phyloP scores from a whole-genome alignment of 495 filamentous ascomycete species.

The Hypoxylon cercidicola region DNA sequence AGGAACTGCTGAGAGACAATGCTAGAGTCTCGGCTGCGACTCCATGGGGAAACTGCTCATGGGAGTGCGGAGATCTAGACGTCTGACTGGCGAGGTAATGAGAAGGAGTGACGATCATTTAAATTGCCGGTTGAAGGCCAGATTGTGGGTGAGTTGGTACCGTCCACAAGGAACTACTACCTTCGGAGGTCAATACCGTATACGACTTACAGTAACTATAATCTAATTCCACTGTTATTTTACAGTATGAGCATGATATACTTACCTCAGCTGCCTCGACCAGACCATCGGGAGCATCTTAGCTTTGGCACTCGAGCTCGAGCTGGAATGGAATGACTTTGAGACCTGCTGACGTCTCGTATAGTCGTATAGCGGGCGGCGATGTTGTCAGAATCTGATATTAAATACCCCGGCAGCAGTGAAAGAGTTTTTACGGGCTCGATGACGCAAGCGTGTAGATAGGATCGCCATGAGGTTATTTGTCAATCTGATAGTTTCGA shows the following conservation, averaged over 20 bases:
- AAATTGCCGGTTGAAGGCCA: constrained; percentile 39
- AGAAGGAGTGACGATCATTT: constrained; percentile 37
- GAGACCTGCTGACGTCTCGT: constrained; percentile 6
- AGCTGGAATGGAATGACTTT: neutral
- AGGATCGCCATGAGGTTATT: constrained; percentile 10
- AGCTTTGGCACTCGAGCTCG: neutral
- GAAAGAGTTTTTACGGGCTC: neutral
- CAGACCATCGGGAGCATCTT: constrained; percentile 25
- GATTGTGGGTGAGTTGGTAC: constrained; percentile 30
- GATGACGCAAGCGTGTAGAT: constrained; percentile 25
- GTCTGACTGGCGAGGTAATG: constrained; percentile 25
- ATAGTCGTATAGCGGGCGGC: neutral
- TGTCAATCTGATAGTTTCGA: constrained; percentile 13
- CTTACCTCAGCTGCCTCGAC: constrained; percentile 7
- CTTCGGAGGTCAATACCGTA: constrained; percentile 17
- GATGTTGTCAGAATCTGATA: constrained; percentile 10
- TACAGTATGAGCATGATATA: constrained; percentile 2
- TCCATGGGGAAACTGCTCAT: neutral
- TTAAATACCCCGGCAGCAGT: neutral
- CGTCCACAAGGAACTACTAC: constrained; percentile 27
- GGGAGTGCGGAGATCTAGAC: constrained; percentile 26
- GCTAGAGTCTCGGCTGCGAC: neutral
- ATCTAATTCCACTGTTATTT: neutral
- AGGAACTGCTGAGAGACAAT: constrained; percentile 18
- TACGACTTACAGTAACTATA: constrained; percentile 8